These are phyloP conservation scores for Malus fusca DNA, from an alignment of 306 rosid species.

Conservation along the genomic window DNA sequence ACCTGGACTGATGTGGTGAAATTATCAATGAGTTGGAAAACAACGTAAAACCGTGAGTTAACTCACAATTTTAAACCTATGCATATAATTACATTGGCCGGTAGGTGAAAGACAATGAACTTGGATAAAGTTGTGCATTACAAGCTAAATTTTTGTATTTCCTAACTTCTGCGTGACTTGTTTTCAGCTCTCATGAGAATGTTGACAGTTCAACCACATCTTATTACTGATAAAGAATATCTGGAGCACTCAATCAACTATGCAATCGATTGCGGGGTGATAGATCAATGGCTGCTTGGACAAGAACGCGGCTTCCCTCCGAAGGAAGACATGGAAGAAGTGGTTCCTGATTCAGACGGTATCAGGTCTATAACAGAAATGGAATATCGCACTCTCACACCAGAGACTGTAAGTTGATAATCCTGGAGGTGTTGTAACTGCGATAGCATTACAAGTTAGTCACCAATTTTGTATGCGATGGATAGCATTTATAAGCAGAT, in stretches of 20 bases:
- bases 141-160: background rate
- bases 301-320: conserved; percentile 69
- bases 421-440: background rate
- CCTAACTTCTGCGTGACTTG: conserved; percentile 10
- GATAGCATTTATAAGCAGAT: conserved; percentile 1
- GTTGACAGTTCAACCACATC: conserved; percentile 70
- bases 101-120: background rate
- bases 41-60: too few relatives aligned
- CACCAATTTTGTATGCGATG: conserved; percentile 33
- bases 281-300: conserved; percentile 79
- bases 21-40: too few relatives aligned
- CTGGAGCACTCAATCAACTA: conserved; percentile 59
- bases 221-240: conserved; percentile 66
- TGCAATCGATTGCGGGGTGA: conserved; percentile 82
- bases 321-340: conserved; percentile 45
- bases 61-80: too few relatives aligned
- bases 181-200: conserved; percentile 75
- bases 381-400: conserved; percentile 48
- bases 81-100: too few relatives aligned
- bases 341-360: conserved; percentile 58
- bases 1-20: too few relatives aligned
- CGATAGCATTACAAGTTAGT: background rate
- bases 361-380: conserved; percentile 57
- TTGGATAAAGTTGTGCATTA: too few relatives aligned
- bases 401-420: conserved; percentile 36